phyloP scores from a whole-genome alignment of 495 filamentous ascomycete genomes.

The Rhizodiscina lignyota region DNA sequence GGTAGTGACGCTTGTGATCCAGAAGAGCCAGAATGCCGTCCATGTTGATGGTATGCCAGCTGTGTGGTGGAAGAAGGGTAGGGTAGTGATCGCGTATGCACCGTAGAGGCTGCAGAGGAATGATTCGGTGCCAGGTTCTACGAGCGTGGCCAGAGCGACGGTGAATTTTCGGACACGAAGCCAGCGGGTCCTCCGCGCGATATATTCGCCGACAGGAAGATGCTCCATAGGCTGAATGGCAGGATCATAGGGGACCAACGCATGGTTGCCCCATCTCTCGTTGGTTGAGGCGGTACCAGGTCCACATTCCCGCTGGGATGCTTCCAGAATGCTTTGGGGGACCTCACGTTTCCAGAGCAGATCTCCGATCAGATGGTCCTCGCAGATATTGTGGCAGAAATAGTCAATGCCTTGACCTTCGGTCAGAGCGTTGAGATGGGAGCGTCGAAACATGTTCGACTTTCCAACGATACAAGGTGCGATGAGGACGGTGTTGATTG shows the following conservation, averaged over 20 bases:
- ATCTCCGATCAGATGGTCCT: slow-evolving; percentile 92
- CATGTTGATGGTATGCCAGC: slow-evolving; percentile 49
- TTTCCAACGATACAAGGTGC: slow-evolving; percentile 94
- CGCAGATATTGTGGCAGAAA: slow-evolving; percentile 92
- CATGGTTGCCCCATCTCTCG: slow-evolving; percentile 55
- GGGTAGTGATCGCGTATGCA: slow-evolving; percentile 59
- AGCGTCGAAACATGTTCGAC: slow-evolving; percentile 93
- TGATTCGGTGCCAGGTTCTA: slow-evolving; percentile 92
- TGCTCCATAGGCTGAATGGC: slow-evolving; percentile 77
- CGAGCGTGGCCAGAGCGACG: slow-evolving; percentile 69
- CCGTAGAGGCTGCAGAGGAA: slow-evolving; percentile 58
- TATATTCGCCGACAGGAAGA: slow-evolving; percentile 65
- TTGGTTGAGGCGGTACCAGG: slow-evolving; percentile 14
- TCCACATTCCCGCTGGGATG: slow-evolving; percentile 18
- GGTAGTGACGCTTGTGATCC: slow-evolving; percentile 40
- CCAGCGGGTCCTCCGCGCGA: slow-evolving; percentile 78
- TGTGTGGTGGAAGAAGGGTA: slow-evolving; percentile 40
- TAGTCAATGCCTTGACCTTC: slow-evolving; percentile 57
- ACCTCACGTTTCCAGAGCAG: slow-evolving; percentile 58
- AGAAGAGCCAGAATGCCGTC: slow-evolving; percentile 46
- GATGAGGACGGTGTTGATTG: slow-evolving; percentile 83
- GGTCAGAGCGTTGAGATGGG: slow-evolving; percentile 75
- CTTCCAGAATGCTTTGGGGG: slow-evolving; percentile 10
- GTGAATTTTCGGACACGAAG: slow-evolving; percentile 89
- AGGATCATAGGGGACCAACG: slow-evolving; percentile 65